Evolutionary conservation across 2,329 filamentous ascomycete species (phyloP).

Genomic region (Uncinocarpus reesii): DNA sequence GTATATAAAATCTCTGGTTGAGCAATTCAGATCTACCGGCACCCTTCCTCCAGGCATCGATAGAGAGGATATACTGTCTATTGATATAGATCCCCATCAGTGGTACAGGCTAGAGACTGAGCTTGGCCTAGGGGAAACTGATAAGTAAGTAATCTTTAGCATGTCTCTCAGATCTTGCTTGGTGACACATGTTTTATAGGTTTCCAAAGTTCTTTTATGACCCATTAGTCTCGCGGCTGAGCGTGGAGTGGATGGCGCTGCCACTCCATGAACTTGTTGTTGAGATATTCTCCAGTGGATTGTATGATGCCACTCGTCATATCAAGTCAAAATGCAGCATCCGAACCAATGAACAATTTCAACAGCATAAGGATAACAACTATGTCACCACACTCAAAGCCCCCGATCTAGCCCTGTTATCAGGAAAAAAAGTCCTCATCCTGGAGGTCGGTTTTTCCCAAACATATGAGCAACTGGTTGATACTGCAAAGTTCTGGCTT

Average conservation of each 20-base stretch:
- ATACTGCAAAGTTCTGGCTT: slow-evolving; percentile 1
- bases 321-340: neutral
- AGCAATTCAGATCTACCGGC: slow-evolving; percentile 1
- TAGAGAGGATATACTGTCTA: slow-evolving; percentile 4
- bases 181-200: neutral
- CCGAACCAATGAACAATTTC: neutral
- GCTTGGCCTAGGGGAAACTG: slow-evolving; percentile 1
- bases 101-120: neutral
- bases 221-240: neutral
- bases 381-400: neutral
- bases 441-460: slow-evolving; percentile 1
- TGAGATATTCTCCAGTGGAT: slow-evolving; percentile 1
- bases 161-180: slow-evolving; percentile 2
- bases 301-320: neutral
- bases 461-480: slow-evolving; percentile 1
- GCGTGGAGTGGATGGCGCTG: slow-evolving; percentile 1
- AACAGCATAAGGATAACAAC: neutral
- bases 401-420: slow-evolving; percentile 3
- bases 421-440: neutral
- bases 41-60: slow-evolving; percentile 4
- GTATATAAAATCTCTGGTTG: slow-evolving; percentile 5
- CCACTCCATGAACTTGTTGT: slow-evolving; percentile 4
- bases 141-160: slow-evolving; percentile 3
- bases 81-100: neutral
- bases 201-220: slow-evolving; percentile 6